Base-by-base conservation (phyloP, 129 eudicot species). In the Ambrosia artemisiifolia region DNA sequence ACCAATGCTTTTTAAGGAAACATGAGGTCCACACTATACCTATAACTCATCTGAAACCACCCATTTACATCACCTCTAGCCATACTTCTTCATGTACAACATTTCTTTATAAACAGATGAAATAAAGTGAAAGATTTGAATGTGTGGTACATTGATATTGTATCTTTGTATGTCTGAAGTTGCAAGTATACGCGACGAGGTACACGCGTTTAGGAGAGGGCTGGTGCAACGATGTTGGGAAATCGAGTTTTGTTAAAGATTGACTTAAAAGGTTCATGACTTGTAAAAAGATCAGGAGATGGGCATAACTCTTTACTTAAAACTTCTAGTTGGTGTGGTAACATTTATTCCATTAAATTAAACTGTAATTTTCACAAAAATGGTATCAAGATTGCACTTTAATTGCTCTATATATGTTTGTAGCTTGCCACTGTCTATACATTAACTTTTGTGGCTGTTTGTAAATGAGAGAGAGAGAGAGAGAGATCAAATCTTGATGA, bases 21-120 rank as follows among this genome's bases (percentile, higher is more conserved):
- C 50, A 62, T 44, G 30, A 62, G 81, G 85, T 76, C 85, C 85
- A 81, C 82, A 16, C 85, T 81, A 57, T 17, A 63, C 74, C 75
- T 70, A 70, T 69, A 60, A 77, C 55, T 54, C 71, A 38, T 62
- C 55, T 77, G 4, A 70, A 70, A 36, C 63, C 24, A 54, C 7
- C 78, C 74, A 43, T 65, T 54, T 66, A 50, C 70, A 28, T 49
- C 57, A 70, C 43, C 56, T 38, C 16, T 66, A 66, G 38, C 67
- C 65, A 19, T 63, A 73, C 44, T 30, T 59, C 18, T 47, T 60
- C 19, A 16, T 56, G 61, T 30, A 62, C 63, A 35, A 47, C 40
- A 51, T 11, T 60, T 36, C 20, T 47, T 18, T 28, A 48, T 54
- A 20, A 40, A 50, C 4, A 38, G 5, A 48, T 48, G 18, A 46